Percentiles rank a stretch among this genome's conserved stretches.
phyloP scores from a whole-genome alignment of 78 protist species.

The Tieghemostelium lacteum region DNA sequence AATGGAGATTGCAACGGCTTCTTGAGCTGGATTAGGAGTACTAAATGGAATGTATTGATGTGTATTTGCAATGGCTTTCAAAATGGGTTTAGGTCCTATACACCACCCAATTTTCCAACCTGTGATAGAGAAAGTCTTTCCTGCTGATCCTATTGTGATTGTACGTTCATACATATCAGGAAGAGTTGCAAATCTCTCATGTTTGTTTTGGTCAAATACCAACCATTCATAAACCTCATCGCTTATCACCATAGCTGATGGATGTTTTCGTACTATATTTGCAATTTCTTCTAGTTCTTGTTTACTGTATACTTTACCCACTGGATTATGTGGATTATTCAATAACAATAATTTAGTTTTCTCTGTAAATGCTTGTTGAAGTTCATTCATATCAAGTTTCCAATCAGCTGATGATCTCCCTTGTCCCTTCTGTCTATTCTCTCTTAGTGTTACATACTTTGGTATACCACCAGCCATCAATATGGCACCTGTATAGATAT shows the following conservation, averaged over 20 bases:
- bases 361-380: conserved; percentile 56
- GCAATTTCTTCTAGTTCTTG: conserved; percentile 66
- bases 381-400: conserved; percentile 61
- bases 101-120: conserved; percentile 93
- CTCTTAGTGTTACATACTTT: conserved; percentile 53
- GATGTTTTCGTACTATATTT: conserved; percentile 38
- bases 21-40: conserved; percentile 86
- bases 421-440: not conserved
- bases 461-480: conserved; percentile 79
- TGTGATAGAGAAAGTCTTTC: conserved; percentile 88
- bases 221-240: conserved; percentile 91
- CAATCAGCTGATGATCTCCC: conserved; percentile 54
- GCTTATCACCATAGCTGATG: conserved; percentile 64
- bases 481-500: conserved; percentile 79
- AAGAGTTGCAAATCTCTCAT: conserved; percentile 63
- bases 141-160: conserved; percentile 85
- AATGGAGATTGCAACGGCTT: conserved; percentile 78
- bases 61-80: conserved; percentile 23
- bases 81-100: conserved; percentile 70
- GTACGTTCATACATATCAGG: conserved; percentile 84
- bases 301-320: conserved; percentile 84
- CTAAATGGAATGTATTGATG: conserved; percentile 77
- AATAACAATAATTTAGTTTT: conserved; percentile 78
- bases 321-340: conserved; percentile 90
- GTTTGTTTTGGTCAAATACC: conserved; percentile 55